A percentile compares a stretch with the other conserved stretches of the same genome.
phyloP scores from a whole-genome alignment of 2,329 filamentous ascomycete genomes.

The Ceratocystis eucalypticola region DNA sequence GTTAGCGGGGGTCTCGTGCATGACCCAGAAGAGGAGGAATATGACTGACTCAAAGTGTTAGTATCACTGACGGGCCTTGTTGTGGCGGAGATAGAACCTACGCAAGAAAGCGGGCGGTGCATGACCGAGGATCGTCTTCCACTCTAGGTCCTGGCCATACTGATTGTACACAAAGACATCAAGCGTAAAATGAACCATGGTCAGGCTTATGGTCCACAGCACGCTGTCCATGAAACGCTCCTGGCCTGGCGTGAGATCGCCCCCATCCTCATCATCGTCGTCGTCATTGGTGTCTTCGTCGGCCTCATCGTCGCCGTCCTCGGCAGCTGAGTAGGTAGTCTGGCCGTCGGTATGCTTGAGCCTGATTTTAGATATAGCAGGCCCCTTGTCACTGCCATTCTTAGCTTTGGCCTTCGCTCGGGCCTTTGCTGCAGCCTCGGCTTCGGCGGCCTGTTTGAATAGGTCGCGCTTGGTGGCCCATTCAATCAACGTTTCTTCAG shows the following conservation, averaged over 20 bases:
- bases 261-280: slow-evolving; percentile 25
- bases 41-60: slow-evolving; percentile 33
- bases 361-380: slow-evolving; percentile 14
- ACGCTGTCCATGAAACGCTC: slow-evolving; percentile 43
- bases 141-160: slow-evolving; percentile 54
- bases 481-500: slow-evolving; percentile 57
- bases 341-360: slow-evolving; percentile 17
- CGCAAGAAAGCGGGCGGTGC: slow-evolving; percentile 32
- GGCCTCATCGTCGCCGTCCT: slow-evolving; percentile 26
- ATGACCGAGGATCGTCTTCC: slow-evolving; percentile 40
- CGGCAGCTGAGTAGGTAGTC: slow-evolving; percentile 21
- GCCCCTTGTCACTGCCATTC: slow-evolving; percentile 23
- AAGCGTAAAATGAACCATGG: slow-evolving; percentile 62
- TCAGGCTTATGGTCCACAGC: slow-evolving; percentile 48
- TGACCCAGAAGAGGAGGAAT: slow-evolving; percentile 39
- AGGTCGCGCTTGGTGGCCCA: slow-evolving; percentile 53
- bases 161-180: slow-evolving; percentile 69
- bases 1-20: slow-evolving; percentile 41
- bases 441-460: slow-evolving; percentile 36
- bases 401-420: slow-evolving; percentile 24
- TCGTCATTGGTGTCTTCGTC: slow-evolving; percentile 23
- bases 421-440: slow-evolving; percentile 25
- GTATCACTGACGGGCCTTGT: not conserved
- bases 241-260: slow-evolving; percentile 30
- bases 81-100: not conserved